Conservation (phyloP, 768 basidiomycete species). For the Psilocybe tampanensis region DNA sequence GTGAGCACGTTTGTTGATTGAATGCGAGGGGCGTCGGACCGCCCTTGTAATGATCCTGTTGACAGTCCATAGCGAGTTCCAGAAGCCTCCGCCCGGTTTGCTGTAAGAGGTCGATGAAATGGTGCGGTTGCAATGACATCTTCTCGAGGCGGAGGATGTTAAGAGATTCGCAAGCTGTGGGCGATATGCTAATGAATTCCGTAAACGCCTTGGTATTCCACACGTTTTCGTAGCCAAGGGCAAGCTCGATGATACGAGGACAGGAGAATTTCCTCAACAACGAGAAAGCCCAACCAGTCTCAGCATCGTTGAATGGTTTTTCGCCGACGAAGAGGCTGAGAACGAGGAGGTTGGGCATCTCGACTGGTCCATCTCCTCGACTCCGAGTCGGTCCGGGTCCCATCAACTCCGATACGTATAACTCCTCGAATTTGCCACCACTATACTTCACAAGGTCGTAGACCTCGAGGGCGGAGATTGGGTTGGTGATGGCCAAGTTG, state of each 20-base stretch:
- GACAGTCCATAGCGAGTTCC: constrained; percentile 5
- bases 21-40: background rate
- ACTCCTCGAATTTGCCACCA: background rate
- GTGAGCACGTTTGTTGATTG: background rate
- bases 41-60: background rate
- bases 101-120: constrained; percentile 1
- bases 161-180: background rate
- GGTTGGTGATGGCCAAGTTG: background rate
- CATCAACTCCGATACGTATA: background rate
- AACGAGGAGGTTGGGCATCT: background rate
- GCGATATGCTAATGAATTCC: background rate
- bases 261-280: background rate
- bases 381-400: too few relatives aligned
- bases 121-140: constrained; percentile 2
- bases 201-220: constrained; percentile 1
- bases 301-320: too few relatives aligned
- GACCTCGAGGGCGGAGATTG: background rate
- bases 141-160: constrained; percentile 1
- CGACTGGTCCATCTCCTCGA: too few relatives aligned
- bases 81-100: background rate
- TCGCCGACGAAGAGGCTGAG: background rate
- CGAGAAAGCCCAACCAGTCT: background rate
- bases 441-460: background rate
- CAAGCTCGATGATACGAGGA: constrained; percentile 1
- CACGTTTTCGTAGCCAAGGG: constrained; percentile 8